Percentiles rank a stretch among this genome's conserved stretches.
Conservation (phyloP, 1,284 basidiomycete species). For the Papiliotrema flavescens region DNA sequence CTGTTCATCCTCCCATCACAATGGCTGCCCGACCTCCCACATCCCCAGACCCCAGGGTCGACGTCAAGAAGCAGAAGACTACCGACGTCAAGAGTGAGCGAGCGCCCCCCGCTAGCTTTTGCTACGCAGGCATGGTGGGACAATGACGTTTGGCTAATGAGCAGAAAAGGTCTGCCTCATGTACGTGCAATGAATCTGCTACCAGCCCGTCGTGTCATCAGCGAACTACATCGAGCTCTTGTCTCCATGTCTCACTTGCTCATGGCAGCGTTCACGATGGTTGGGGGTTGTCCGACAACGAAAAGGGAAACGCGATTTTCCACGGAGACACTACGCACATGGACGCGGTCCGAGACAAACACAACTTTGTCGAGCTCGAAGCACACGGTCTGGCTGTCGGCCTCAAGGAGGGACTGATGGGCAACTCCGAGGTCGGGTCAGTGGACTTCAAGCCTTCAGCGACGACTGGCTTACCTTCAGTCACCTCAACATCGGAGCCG, state of each 20-base stretch:
- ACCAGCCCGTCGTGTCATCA: background rate
- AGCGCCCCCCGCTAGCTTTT: background rate
- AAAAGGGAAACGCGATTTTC: conserved; percentile 80
- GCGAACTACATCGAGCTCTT: background rate
- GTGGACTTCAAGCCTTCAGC: conserved; percentile 4
- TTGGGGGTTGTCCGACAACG: conserved; percentile 72
- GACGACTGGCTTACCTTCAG: conserved; percentile 48
- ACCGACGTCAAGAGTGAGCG: conserved; percentile 35
- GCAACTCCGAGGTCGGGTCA: conserved; percentile 90
- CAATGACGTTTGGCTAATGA: background rate
- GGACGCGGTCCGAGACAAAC: conserved; percentile 75
- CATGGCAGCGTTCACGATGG: conserved; percentile 78
- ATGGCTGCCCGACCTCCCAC: conserved; percentile 23
- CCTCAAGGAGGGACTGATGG: conserved; percentile 86
- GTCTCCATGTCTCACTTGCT: background rate
- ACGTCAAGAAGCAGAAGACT: conserved; percentile 37
- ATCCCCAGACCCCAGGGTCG: conserved; percentile 21
- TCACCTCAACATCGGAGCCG: conserved; percentile 87
- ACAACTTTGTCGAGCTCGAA: conserved; percentile 66
- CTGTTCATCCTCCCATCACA: background rate
- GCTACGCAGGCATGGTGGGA: background rate
- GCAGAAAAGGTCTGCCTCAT: conserved; percentile 84
- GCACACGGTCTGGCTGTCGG: conserved; percentile 85
- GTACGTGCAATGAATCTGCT: conserved; percentile 51
- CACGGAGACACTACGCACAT: conserved; percentile 78